Evolutionary conservation across 2,329 filamentous ascomycete genomes (phyloP).

Genomic region (Ascochyta rabiei): DNA sequence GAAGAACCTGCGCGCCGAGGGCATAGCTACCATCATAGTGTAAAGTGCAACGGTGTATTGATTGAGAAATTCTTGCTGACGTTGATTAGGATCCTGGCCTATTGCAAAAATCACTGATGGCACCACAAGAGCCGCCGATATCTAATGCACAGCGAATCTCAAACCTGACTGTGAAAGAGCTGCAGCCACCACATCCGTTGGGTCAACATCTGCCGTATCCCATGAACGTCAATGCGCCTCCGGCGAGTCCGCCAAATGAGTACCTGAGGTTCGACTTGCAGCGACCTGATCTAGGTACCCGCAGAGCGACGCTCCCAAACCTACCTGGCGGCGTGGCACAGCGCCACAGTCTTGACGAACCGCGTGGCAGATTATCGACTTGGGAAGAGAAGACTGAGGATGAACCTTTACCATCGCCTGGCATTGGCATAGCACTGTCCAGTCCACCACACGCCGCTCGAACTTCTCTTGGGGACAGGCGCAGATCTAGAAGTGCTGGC

Average conservation of each 20-base stretch:
- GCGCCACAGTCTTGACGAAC: constrained; percentile 37
- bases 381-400: constrained; percentile 41
- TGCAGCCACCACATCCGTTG: constrained; percentile 43
- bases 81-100: constrained; percentile 39
- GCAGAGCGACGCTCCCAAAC: constrained; percentile 46
- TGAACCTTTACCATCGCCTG: constrained; percentile 34
- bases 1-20: constrained; percentile 28
- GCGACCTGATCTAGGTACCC: constrained; percentile 29
- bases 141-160: constrained; percentile 40
- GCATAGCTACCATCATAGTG: constrained; percentile 46
- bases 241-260: constrained; percentile 42
- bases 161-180: constrained; percentile 40
- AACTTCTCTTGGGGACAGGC: constrained; percentile 32
- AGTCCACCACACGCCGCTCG: constrained; percentile 29
- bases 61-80: constrained; percentile 11
- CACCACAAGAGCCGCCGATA: constrained; percentile 18
- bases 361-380: constrained; percentile 28
- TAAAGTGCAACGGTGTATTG: constrained; percentile 23
- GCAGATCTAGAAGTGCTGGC: constrained; percentile 47
- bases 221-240: constrained; percentile 50
- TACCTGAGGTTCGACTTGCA: constrained; percentile 43
- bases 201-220: constrained; percentile 47
- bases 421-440: constrained; percentile 46
- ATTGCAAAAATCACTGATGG: constrained; percentile 19
- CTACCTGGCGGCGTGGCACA: constrained; percentile 32